phyloP scores from a whole-genome alignment of 768 basidiomycete genomes.

The Boletus subcaerulescens region DNA sequence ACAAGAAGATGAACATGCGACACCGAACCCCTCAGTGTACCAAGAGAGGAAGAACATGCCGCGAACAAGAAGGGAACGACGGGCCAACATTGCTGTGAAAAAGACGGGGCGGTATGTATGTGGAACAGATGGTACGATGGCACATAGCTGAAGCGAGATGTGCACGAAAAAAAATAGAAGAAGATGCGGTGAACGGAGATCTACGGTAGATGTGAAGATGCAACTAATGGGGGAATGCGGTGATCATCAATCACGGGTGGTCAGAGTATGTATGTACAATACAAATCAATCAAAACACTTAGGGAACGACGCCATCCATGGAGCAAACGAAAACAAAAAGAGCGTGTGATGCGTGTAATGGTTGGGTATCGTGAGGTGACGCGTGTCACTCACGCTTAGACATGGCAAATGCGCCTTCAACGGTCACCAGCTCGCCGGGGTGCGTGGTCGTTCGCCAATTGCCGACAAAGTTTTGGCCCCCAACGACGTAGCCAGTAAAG shows the following conservation, averaged over 20 bases:
- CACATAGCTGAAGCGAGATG: background rate
- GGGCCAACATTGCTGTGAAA: no score
- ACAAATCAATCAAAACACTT: constrained; percentile 5
- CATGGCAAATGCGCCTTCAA: constrained; percentile 66
- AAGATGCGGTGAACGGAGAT: constrained; percentile 14
- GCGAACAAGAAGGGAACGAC: no score
- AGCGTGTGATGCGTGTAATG: background rate
- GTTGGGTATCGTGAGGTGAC: background rate
- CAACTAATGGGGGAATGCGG: constrained; percentile 6
- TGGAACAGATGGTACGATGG: no score
- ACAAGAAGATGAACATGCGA: no score
- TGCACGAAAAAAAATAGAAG: constrained; percentile 9
- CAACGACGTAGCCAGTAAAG: constrained; percentile 71
- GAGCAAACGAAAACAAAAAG: background rate
- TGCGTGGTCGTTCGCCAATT: constrained; percentile 54
- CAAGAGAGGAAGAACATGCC: no score
- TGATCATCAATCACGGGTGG: background rate
- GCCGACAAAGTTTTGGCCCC: constrained; percentile 63
- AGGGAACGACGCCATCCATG: constrained; percentile 7
- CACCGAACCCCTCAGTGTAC: no score
- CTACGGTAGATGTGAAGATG: constrained; percentile 17
- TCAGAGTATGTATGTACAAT: constrained; percentile 3
- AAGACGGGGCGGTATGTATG: no score
- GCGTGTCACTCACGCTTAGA: constrained; percentile 39
- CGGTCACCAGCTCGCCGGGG: constrained; percentile 39